Evolutionary conservation across 2,329 filamentous ascomycete genomes (phyloP), one percentile per base, ranked within the genome.

Genomic region (Cordyceps farinosa): DNA sequence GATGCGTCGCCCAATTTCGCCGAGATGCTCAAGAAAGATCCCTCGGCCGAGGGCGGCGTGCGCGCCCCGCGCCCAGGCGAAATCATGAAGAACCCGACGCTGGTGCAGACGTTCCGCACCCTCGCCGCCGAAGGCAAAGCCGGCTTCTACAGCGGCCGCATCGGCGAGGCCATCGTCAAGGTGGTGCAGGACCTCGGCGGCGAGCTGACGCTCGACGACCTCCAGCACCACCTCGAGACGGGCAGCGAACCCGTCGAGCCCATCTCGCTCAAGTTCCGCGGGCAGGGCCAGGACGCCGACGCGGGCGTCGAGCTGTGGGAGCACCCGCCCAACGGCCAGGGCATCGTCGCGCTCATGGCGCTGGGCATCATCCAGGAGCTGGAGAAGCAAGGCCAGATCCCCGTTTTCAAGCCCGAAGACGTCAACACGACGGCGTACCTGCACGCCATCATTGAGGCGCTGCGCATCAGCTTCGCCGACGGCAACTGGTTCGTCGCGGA

Each of bases 251-350:
- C 88, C n/a, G 89, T 92, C 0, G 87, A 94, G 32, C 87, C 95
- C 17, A 95, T 98, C 68, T 93, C 90, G 0, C 81, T 97, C 56
- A 87, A 88, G 65, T 94, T 93, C 75, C 83, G 80, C 0, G 89
- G 90, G 9, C 89, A 92, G 69, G 79, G 78, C 3, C 74, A 75
- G 9, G 60, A 56, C 10, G 32, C 52, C 15, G 51, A 55, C 15
- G 60, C 52, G 7, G 75, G 87, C 10, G 83, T 97, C 48, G 88
- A 96, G 71, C 80, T 99, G 0, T 98, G 94, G 94, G 95, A 99
- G 72, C 94, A 98, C 73, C 93, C 94, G 42, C 95, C 95, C 9
- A 98, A 98, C 70, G 93, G 95, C 0, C 95, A 98, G 76, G 95
- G 95, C 1, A 93, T 98, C 67, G 91, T 98, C 2, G 95, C 95